Evolutionary conservation across 768 basidiomycete species (phyloP), one percentile per base, ranked within the genome.

Genomic region (Mycena filopes): DNA sequence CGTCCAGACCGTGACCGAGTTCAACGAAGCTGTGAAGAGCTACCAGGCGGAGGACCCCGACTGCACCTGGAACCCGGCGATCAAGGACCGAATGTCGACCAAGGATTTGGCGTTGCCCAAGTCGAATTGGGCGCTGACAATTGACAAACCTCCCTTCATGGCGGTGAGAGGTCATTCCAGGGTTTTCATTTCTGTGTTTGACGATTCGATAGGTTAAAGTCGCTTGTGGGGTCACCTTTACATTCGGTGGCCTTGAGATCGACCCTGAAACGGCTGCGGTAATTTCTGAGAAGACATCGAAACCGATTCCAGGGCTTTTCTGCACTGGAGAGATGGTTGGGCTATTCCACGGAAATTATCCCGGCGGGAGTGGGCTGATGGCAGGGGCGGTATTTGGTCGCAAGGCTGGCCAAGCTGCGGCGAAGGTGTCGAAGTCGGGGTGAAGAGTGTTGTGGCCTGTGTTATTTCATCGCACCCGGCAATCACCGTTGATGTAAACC

Each of bases 271-370:
- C 85, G 0, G 82, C 85, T 12, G 82, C 74, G 1, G 88, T 91
- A 8, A 50, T 89, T 1, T 81, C 80, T 0, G 79, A 80, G 28
- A 69, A 72, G 51, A 81, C 75, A 1, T 81, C 80, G 12, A 69
- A 73, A 18, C 70, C 73, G 13, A 87, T 91, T 38, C 73, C 69
- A 10, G 88, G 90, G 2, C 71, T 92, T 41, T 90, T 86, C 73
- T 89, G 87, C 68, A 80, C 88, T 2, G 90, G 90, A 16, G 90
- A 91, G 74, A 86, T 91, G 82, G 85, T 90, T 0, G 85, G 84
- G 13, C 69, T 91, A 50, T 91, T 87, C 70, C 87, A 85, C 65
- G 74, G 77, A 25, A 91, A 91, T 70, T 92, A 91, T 70, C 90
- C 90, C 0, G 89, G 89, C 4, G 89, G 89, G 18, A 89, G 87